Base-by-base conservation (phyloP, 441 rosid species). In the Euphorbia corollata region DNA sequence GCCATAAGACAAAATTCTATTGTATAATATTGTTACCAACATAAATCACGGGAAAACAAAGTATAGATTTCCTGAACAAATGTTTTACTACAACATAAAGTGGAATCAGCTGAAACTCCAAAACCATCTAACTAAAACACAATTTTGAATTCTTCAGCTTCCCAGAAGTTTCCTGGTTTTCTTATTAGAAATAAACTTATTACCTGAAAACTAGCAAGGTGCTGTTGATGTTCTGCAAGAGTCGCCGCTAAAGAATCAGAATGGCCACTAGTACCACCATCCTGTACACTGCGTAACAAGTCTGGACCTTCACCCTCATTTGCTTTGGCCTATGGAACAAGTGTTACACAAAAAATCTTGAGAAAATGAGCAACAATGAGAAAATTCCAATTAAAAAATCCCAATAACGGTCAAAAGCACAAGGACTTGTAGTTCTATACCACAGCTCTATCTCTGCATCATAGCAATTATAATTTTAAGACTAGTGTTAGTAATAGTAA, bases 281-380 rank as follows among this genome's bases (percentile, higher is more conserved):
- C 95, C 60, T 79, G 83, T 19, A 82, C 77, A 72, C 86, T 82
- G 67, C 87, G 86, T 78, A 95, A 78, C 68, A 95, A 86, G 81
- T 92, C 97, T 78, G 99, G 99, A 75, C 99, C 98, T 68, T 90
- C 90, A 78, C 98, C 99, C 32, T 90, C 89, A 78, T 95, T 95
- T 75, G 97, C 86, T 86, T 92, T 95, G 60, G 97, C 95, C 99
- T 95, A 65, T 36, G 65, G 71, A 78, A 69, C 67, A 65, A 15
- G 43, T 61, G 61, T 32, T 18, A 69, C 69, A 69, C 9, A 8
- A 27, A 54, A 54, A 68, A 64, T 69, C 27, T 62, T 63, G 62
- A 63, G 30, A 24, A 64, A 16, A 65, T 57, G 10, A 71, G 54
- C 48, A 62, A 47, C 30, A 34, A 41, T 45, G 10, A 59, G 67